phyloP scores from a whole-genome alignment of 1,139 yeast species.

The Groenewaldozyma sp. region DNA sequence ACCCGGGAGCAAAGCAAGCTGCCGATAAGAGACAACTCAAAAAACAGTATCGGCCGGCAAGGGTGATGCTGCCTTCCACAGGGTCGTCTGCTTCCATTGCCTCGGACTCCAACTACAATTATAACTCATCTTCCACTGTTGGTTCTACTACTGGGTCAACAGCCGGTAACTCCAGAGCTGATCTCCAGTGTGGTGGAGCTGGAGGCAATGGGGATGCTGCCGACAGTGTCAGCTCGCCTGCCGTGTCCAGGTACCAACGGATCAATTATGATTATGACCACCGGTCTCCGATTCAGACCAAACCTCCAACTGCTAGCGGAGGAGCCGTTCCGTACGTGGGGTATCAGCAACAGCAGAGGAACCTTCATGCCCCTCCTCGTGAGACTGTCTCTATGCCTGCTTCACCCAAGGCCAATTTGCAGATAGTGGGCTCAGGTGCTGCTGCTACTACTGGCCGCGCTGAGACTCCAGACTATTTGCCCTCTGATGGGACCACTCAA shows the following conservation, averaged over 20 bases:
- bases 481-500: neutral
- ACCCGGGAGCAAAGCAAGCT: neutral
- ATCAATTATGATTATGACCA: constrained; percentile 3
- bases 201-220: too few species aligned
- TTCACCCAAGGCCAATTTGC: too few species aligned
- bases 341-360: constrained; percentile 1
- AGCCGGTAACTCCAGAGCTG: too few species aligned
- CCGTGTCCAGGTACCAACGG: neutral
- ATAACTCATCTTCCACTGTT: neutral
- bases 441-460: neutral
- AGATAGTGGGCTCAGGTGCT: neutral
- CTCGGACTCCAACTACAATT: neutral
- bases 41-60: constrained; percentile 1
- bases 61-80: constrained; percentile 1
- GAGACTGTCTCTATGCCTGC: constrained; percentile 1
- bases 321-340: constrained; percentile 1
- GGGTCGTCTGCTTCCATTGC: too few species aligned
- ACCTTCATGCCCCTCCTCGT: neutral
- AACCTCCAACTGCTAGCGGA: too few species aligned
- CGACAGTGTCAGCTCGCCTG: too few species aligned
- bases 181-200: too few species aligned
- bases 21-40: neutral
- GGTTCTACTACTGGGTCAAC: too few species aligned
- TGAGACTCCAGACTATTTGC: too few species aligned
- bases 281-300: neutral